Percentiles rank a stretch among this genome's conserved stretches.
Evolutionary conservation across 257 asterid genomes (phyloP).

Genomic region (Cinchona pubescens): DNA sequence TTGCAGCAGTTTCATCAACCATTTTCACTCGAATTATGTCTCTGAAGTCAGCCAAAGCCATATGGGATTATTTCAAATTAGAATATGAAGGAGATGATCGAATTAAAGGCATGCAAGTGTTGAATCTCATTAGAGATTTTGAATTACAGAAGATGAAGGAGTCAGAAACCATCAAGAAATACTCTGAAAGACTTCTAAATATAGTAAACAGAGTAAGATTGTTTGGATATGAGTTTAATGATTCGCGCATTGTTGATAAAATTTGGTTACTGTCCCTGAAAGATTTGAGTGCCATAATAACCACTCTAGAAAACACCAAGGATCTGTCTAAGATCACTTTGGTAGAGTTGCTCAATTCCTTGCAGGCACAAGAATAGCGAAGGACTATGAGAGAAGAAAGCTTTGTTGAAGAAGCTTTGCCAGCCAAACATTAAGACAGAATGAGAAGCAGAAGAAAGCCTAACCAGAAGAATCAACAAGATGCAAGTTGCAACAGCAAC

Average conservation of each 20-base stretch:
- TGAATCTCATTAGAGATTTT: slow-evolving; percentile 3
- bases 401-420: neutral
- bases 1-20: neutral
- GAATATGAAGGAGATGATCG: slow-evolving; percentile 7
- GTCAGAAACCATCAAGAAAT: slow-evolving; percentile 7
- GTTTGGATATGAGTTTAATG: neutral
- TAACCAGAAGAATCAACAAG: too few relatives aligned
- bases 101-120: neutral
- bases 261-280: neutral
- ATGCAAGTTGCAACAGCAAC: too few relatives aligned
- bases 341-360: slow-evolving; percentile 11
- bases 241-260: slow-evolving; percentile 4
- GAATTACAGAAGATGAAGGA: slow-evolving; percentile 6
- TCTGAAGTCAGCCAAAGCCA: neutral
- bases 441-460: too few relatives aligned
- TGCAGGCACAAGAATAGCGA: slow-evolving; percentile 25
- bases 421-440: too few relatives aligned
- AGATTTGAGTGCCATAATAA: slow-evolving; percentile 10
- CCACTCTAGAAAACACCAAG: slow-evolving; percentile 8
- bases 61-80: neutral
- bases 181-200: neutral
- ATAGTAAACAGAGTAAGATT: slow-evolving; percentile 10
- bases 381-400: slow-evolving; percentile 9
- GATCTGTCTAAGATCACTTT: slow-evolving; percentile 11
- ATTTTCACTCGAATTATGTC: neutral